These are phyloP conservation scores for Physaria fendleri DNA, from an alignment of 345 rosid species.

Conservation along the genomic window DNA sequence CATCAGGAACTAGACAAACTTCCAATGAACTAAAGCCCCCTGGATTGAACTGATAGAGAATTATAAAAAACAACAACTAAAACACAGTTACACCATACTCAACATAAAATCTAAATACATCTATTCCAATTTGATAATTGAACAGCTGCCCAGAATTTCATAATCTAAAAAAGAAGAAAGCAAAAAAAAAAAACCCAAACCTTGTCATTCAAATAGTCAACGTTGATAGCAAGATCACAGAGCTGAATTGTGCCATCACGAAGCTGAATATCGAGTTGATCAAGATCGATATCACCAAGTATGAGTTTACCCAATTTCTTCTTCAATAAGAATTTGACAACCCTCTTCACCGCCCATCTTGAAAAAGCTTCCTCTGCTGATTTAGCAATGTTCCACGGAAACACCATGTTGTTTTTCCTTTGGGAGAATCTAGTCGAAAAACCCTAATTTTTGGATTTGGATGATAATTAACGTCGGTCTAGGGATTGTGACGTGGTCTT, in stretches of 20 bases:
- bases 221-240: constrained; percentile 76
- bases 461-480: constrained; percentile 13
- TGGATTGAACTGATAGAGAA: neutral
- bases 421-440: neutral
- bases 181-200: constrained; percentile 18
- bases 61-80: neutral
- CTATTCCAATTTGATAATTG: neutral
- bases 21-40: neutral
- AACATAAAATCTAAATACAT: neutral
- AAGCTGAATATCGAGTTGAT: constrained; percentile 94
- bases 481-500: neutral
- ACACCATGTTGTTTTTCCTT: constrained; percentile 14
- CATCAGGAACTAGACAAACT: neutral
- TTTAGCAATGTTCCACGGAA: constrained; percentile 51
- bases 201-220: constrained; percentile 70
- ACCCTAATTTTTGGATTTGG: neutral
- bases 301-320: constrained; percentile 84
- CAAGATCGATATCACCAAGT: constrained; percentile 82
- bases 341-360: constrained; percentile 83
- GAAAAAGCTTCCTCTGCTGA: constrained; percentile 76
- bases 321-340: constrained; percentile 75
- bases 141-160: neutral
- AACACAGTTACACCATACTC: neutral
- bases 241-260: constrained; percentile 70
- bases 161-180: neutral